Conservation (phyloP, 352 stramenopile species). For the Globisporangium abappressorium region DNA sequence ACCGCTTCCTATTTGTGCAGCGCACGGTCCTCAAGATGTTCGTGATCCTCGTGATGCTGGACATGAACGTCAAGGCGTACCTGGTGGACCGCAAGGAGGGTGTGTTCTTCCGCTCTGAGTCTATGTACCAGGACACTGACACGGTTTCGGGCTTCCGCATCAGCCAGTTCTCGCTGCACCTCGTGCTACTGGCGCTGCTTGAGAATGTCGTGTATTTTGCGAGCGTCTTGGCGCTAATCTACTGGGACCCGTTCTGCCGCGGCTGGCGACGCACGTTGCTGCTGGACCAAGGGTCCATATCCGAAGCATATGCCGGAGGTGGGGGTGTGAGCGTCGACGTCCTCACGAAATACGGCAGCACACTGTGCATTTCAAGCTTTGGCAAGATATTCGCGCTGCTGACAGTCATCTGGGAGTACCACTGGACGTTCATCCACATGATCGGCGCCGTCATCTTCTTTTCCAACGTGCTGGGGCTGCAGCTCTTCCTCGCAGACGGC, state of each 20-base stretch:
- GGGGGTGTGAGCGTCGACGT: constrained; percentile 15
- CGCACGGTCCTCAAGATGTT: constrained; percentile 73
- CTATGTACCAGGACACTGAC: constrained; percentile 47
- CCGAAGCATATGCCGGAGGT: not conserved
- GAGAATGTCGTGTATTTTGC: constrained; percentile 69
- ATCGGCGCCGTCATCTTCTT: constrained; percentile 71
- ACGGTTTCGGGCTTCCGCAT: constrained; percentile 54
- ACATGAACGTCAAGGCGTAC: constrained; percentile 87
- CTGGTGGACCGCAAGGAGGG: constrained; percentile 64
- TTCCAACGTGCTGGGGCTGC: constrained; percentile 69
- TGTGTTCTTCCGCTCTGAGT: constrained; percentile 54
- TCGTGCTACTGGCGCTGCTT: constrained; percentile 64
- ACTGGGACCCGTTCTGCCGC: constrained; percentile 46
- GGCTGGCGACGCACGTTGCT: constrained; percentile 36
- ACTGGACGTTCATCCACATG: constrained; percentile 84
- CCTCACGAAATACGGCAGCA: constrained; percentile 45
- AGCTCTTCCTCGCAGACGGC: constrained; percentile 59
- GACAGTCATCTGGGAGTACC: constrained; percentile 85
- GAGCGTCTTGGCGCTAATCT: constrained; percentile 46
- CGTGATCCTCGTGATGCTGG: constrained; percentile 74
- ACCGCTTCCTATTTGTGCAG: constrained; percentile 9
- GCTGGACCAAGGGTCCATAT: not conserved
- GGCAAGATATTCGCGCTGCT: constrained; percentile 82
- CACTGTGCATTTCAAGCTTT: constrained; percentile 81
- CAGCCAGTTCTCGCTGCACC: constrained; percentile 75